Evolutionary conservation across 75 land plant genomes (phyloP).

Genomic region (Cryptomeria japonica): DNA sequence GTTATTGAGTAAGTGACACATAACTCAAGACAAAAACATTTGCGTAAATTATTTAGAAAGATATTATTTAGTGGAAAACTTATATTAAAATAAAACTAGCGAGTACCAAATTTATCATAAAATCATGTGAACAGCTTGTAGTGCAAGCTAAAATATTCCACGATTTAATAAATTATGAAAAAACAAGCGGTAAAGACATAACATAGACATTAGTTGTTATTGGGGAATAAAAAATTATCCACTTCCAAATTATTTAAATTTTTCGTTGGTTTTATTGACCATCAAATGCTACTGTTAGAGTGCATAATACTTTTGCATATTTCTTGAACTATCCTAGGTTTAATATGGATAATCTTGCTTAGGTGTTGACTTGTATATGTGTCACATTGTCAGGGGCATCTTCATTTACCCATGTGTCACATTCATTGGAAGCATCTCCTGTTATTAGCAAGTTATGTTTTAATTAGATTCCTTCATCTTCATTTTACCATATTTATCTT

Average conservation of each 20-base stretch:
- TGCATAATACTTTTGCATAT: too few species aligned
- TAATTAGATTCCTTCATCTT: too few species aligned
- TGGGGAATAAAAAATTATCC: not conserved
- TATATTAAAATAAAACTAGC: not conserved
- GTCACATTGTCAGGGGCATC: too few species aligned
- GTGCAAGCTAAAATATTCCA: not conserved
- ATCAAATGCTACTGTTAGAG: not conserved
- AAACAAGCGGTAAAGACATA: not conserved
- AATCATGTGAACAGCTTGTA: not conserved
- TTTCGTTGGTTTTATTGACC: not conserved
- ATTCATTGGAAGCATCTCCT: too few species aligned
- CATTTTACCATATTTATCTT: too few species aligned
- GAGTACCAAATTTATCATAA: not conserved
- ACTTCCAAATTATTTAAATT: not conserved
- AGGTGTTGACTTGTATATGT: too few species aligned
- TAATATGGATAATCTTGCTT: too few species aligned
- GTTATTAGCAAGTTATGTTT: too few species aligned
- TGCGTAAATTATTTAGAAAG: not conserved
- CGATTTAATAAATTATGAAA: not conserved
- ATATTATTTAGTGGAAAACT: not conserved
- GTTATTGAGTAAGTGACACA: constrained; percentile 58
- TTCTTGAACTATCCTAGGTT: too few species aligned
- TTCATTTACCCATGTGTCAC: too few species aligned
- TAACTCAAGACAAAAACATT: not conserved
- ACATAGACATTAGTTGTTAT: not conserved